Evolutionary conservation across 352 stramenopile species (phyloP).

Genomic region (Phytophthora agathidicida): DNA sequence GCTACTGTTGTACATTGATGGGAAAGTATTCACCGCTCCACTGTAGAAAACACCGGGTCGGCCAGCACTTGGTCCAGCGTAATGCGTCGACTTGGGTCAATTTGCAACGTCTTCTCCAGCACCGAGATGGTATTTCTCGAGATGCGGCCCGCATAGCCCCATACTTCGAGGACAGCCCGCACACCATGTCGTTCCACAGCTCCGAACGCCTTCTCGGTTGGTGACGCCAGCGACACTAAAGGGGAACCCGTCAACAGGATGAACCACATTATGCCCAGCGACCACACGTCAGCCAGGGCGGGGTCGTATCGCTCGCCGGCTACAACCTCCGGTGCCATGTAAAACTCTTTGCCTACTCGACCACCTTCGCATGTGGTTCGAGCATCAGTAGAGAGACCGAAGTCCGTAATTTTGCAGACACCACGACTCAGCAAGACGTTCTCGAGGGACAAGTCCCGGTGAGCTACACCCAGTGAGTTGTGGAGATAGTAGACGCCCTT

Average conservation of each 20-base stretch:
- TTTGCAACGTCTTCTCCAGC: constrained; percentile 41
- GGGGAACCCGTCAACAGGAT: constrained; percentile 70
- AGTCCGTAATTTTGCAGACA: constrained; percentile 64
- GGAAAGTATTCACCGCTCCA: too few relatives aligned
- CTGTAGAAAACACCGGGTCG: too few relatives aligned
- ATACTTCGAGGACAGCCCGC: constrained; percentile 35
- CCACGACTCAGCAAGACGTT: constrained; percentile 47
- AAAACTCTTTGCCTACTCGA: constrained; percentile 62
- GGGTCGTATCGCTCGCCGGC: constrained; percentile 48
- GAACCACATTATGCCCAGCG: constrained; percentile 68
- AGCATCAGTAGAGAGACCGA: constrained; percentile 46
- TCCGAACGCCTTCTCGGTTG: constrained; percentile 34
- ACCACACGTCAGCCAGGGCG: constrained; percentile 64
- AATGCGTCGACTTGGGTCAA: constrained; percentile 27
- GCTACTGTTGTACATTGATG: too few relatives aligned
- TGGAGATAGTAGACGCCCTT: constrained; percentile 54
- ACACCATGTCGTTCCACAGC: constrained; percentile 29
- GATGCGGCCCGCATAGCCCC: constrained; percentile 27
- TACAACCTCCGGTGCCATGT: constrained; percentile 72
- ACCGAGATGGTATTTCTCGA: constrained; percentile 18
- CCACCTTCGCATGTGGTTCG: constrained; percentile 24
- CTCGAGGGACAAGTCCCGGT: constrained; percentile 63
- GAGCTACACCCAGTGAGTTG: constrained; percentile 35
- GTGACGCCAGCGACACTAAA: constrained; percentile 41
- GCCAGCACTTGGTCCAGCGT: constrained; percentile 17